A percentile compares a stretch with the other conserved stretches of the same genome.
Evolutionary conservation across 257 asterid genomes (phyloP).

Genomic region (Jaltomata sinuosa): DNA sequence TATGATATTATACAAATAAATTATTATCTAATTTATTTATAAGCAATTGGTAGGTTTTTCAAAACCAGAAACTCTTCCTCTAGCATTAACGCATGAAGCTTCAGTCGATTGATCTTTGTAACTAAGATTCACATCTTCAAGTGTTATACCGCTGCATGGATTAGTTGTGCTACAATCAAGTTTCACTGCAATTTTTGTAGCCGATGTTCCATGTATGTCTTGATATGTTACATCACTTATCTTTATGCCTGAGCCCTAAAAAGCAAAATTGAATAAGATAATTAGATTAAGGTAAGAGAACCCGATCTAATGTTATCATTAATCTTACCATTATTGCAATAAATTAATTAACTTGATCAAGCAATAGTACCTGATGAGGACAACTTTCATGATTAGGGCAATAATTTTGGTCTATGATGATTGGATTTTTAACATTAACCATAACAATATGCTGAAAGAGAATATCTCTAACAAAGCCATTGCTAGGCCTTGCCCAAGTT

Average conservation of each 20-base stretch:
- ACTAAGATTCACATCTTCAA: not conserved
- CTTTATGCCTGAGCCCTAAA: not conserved
- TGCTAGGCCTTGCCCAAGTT: not conserved
- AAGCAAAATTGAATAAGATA: not conserved
- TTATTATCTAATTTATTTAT: not conserved
- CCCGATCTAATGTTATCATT: not conserved
- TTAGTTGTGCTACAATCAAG: not conserved
- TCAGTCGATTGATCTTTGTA: not conserved
- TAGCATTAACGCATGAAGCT: conserved; percentile 4
- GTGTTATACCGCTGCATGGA: not conserved
- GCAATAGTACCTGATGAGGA: not conserved
- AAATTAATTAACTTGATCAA: not conserved
- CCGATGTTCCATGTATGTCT: conserved; percentile 4
- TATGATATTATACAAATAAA: not conserved
- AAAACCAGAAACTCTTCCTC: not conserved
- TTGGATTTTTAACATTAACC: conserved; percentile 8
- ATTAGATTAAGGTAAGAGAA: not conserved
- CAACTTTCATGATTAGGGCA: not conserved
- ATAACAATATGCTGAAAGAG: not conserved
- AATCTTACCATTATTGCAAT: not conserved
- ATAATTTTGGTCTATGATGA: not conserved
- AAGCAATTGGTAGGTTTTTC: not conserved
- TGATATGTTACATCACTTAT: not conserved
- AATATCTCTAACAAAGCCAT: not conserved
- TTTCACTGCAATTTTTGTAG: not conserved